phyloP scores from a whole-genome alignment of 352 stramenopile species.

The Globisporangium takayamanum region DNA sequence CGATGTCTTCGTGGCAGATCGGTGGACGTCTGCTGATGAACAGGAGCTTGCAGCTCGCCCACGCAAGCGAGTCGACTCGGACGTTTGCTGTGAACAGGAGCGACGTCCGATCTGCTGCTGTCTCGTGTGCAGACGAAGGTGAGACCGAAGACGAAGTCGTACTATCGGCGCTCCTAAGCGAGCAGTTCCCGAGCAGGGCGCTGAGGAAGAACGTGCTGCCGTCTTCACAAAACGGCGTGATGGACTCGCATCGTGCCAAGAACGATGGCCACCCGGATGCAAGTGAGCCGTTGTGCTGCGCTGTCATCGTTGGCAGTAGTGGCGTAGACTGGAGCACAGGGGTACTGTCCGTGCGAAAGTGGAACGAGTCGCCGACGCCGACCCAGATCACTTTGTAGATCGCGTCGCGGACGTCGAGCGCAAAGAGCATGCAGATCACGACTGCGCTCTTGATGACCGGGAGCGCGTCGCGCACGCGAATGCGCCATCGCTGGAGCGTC shows the following conservation, averaged over 20 bases:
- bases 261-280: conserved; percentile 30
- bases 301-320: conserved; percentile 10
- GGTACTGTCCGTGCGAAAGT: conserved; percentile 22
- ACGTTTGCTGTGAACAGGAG: neutral
- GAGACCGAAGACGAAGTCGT: no score
- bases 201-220: conserved; percentile 22
- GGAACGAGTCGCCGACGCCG: conserved; percentile 28
- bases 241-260: conserved; percentile 20
- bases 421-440: conserved; percentile 21
- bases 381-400: conserved; percentile 31
- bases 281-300: conserved; percentile 7
- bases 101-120: neutral
- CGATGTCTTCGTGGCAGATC: conserved; percentile 5
- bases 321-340: conserved; percentile 15
- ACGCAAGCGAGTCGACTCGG: conserved; percentile 11
- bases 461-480: neutral
- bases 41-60: conserved; percentile 12
- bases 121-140: neutral
- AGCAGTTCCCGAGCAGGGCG: conserved; percentile 23
- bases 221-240: conserved; percentile 22
- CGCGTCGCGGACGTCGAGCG: conserved; percentile 28
- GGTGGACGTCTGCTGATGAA: neutral
- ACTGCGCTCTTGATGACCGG: conserved; percentile 13
- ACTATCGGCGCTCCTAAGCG: conserved; percentile 3
- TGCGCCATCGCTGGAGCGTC: neutral